Evolutionary conservation across 2,329 filamentous ascomycete species (phyloP), one percentile per base, ranked within the genome.

Genomic region (Lecanicillium sp.): DNA sequence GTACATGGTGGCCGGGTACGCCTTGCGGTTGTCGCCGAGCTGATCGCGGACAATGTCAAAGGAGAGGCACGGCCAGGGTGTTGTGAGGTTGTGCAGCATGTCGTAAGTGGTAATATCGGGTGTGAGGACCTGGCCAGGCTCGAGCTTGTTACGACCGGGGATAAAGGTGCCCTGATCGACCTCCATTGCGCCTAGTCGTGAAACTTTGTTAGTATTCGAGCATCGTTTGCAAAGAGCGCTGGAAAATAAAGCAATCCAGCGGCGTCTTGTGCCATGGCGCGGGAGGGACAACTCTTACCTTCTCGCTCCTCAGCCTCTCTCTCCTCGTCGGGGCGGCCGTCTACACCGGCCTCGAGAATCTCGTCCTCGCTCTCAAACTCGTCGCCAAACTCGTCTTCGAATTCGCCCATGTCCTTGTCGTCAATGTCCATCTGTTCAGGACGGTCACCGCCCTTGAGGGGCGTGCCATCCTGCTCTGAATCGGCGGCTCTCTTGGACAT

Each of bases 1-100:
- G 65, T 96, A 98, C 65, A 95, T 83, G 43, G 90, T 95, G 36
- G 88, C 87, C 18, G 92, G 92, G 63, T 94, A 98, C n/a, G 83
- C 80, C 60, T 83, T 94, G 55, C 92, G 83, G 61, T 87, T 80
- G 57, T 95, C 83, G 49, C 92, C 92, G 14, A 98, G 75, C 37
- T 73, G 71, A 64, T 98, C 92, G 51, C 75, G 81, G 45, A 98
- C 64, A 43, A 98, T 83, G 58, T 96, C 92, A 63, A 95, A 95
- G 2, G 90, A 96, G 13, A 98, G 75, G 59, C 92, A 98, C 3
- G 92, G 92, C 92, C 92, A 98, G 1, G 88, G 88, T 7, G 89
- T 89, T 61, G 84, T 92, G 47, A 98, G 75, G 45, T 80, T 87
- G 70, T 98, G 92, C 43, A 98, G 78, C 88, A 98, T 94, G 59